Evolutionary conservation across 257 asterid species (phyloP).

Genomic region (Solanum bukasovii): DNA sequence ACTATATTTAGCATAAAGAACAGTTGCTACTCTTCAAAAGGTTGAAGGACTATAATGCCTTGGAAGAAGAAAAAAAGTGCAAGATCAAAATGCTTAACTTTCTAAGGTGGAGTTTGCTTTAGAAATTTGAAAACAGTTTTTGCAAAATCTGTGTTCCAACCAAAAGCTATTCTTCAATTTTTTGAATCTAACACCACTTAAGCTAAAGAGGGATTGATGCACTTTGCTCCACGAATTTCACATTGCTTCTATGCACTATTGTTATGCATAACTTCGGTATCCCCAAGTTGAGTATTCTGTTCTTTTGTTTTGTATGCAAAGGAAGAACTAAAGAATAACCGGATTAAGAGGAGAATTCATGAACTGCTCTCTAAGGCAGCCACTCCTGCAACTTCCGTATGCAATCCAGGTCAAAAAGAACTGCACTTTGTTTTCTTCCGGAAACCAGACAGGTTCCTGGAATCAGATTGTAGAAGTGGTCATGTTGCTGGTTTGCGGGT

Average conservation of each 20-base stretch:
- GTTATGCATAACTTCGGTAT: background rate
- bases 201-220: background rate
- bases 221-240: background rate
- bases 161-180: background rate
- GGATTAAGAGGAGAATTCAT: conserved; percentile 76
- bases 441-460: conserved; percentile 68
- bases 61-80: background rate
- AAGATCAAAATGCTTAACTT: background rate
- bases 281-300: background rate
- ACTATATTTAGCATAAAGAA: background rate
- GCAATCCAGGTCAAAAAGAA: conserved; percentile 42
- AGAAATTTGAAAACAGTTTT: background rate
- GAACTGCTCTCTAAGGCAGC: conserved; percentile 82
- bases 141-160: background rate
- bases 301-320: conserved; percentile 10
- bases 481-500: conserved; percentile 56
- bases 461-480: conserved; percentile 33
- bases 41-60: background rate
- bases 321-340: conserved; percentile 77
- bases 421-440: conserved; percentile 84
- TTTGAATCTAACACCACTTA: background rate
- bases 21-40: background rate
- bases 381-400: conserved; percentile 18
- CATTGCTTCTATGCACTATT: background rate
- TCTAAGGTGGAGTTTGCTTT: background rate